phyloP scores from a whole-genome alignment of 2,329 filamentous ascomycete species.

The Coniochaeta sp. region DNA sequence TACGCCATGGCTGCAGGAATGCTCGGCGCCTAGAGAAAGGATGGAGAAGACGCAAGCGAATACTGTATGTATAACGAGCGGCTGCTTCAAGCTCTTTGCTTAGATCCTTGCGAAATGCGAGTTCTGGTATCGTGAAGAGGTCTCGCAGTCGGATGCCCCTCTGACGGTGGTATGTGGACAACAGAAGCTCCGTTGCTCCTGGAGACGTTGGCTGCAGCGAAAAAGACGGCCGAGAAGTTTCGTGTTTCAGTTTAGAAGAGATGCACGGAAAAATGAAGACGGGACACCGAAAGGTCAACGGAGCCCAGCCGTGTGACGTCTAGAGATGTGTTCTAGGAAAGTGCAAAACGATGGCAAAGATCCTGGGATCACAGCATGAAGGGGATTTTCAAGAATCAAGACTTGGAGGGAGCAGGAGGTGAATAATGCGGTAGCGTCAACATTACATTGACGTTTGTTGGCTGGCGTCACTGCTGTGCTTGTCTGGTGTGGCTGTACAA shows the following conservation, averaged over 20 bases:
- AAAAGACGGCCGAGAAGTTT: background rate
- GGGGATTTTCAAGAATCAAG: background rate
- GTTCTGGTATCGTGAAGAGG: background rate
- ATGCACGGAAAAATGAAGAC: background rate
- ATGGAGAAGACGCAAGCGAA: background rate
- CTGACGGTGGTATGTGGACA: background rate
- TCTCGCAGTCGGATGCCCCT: background rate
- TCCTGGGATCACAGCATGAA: background rate
- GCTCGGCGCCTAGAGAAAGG: background rate
- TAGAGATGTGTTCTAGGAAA: background rate
- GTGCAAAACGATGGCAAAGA: background rate
- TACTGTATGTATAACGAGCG: background rate
- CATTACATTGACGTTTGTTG: background rate
- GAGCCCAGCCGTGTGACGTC: background rate
- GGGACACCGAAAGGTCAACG: background rate
- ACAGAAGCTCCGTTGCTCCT: background rate
- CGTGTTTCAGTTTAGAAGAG: background rate
- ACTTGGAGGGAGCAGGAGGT: background rate
- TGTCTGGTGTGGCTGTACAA: background rate
- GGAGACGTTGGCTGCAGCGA: background rate
- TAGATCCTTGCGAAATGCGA: background rate
- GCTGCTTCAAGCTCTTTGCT: background rate
- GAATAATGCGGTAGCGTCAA: background rate
- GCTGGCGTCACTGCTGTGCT: background rate
- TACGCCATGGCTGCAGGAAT: slow-evolving; percentile 46